phyloP scores from a whole-genome alignment of 768 basidiomycete genomes.

The Steccherinum ochraceum region DNA sequence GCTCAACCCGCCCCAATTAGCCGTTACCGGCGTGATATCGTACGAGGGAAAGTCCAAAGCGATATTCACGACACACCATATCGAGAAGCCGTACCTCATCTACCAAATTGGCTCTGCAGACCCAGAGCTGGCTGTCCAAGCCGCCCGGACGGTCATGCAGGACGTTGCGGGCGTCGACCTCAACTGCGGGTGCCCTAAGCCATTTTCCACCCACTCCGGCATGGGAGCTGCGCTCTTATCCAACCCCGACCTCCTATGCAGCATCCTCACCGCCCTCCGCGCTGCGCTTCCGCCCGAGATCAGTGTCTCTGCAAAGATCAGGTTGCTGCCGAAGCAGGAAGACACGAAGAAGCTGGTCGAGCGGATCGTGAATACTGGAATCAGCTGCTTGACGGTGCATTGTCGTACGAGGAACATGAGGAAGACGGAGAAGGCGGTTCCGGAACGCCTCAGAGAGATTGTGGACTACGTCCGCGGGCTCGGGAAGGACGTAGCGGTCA shows the following conservation, averaged over 20 bases:
- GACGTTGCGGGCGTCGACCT: slow-evolving; percentile 95
- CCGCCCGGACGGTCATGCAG: slow-evolving; percentile 76
- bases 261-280: slow-evolving; percentile 78
- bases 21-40: slow-evolving; percentile 78
- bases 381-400: slow-evolving; percentile 88
- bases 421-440: slow-evolving; percentile 68
- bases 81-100: slow-evolving; percentile 91
- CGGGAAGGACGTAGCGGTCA: slow-evolving; percentile 76
- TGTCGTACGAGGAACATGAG: slow-evolving; percentile 94
- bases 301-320: slow-evolving; percentile 91
- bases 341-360: slow-evolving; percentile 89
- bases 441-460: slow-evolving; percentile 76
- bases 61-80: slow-evolving; percentile 88
- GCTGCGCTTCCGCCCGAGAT: slow-evolving; percentile 67
- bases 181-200: slow-evolving; percentile 97
- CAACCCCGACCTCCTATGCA: slow-evolving; percentile 85
- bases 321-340: slow-evolving; percentile 78
- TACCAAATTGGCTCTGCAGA: slow-evolving; percentile 93
- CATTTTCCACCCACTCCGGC: slow-evolving; percentile 88
- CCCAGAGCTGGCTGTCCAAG: slow-evolving; percentile 87
- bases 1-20: slow-evolving; percentile 32
- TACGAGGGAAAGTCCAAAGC: slow-evolving; percentile 80
- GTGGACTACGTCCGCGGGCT: slow-evolving; percentile 75
- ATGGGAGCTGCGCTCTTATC: slow-evolving; percentile 96
- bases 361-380: slow-evolving; percentile 80